phyloP scores from a whole-genome alignment of 1,139 yeast species.

The Debaryomycetaceae sp. region DNA sequence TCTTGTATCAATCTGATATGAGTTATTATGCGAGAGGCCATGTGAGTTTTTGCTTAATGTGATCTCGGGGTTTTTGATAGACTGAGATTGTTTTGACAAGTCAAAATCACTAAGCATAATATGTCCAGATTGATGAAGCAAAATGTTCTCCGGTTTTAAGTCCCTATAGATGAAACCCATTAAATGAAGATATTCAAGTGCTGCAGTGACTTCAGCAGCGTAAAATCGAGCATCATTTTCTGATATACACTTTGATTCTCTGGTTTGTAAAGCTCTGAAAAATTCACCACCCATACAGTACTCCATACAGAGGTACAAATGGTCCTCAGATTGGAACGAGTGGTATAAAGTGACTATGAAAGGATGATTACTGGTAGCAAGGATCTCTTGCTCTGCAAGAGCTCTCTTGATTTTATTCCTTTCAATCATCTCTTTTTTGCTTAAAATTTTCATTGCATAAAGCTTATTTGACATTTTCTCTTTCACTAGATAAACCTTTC shows the following conservation, averaged over 20 bases:
- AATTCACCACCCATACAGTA: slow-evolving; percentile 99
- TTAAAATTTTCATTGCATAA: slow-evolving; percentile 90
- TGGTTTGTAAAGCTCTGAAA: slow-evolving; percentile 90
- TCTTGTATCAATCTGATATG: slow-evolving; percentile 71
- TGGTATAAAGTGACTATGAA: slow-evolving; percentile 95
- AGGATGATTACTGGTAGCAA: slow-evolving; percentile 95
- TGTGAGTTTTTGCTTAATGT: slow-evolving; percentile 28
- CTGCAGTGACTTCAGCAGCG: slow-evolving; percentile 97
- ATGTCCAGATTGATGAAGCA: slow-evolving; percentile 93
- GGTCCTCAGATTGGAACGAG: slow-evolving; percentile 92
- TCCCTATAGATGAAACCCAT: slow-evolving; percentile 97
- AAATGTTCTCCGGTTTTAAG: slow-evolving; percentile 89
- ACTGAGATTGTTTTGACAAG: slow-evolving; percentile 82
- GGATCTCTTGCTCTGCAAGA: slow-evolving; percentile 91
- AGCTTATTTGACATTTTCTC: slow-evolving; percentile 72
- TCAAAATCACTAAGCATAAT: slow-evolving; percentile 98
- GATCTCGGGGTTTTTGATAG: slow-evolving; percentile 55
- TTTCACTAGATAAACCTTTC: slow-evolving; percentile 87
- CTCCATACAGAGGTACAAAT: slow-evolving; percentile 95
- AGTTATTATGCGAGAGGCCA: slow-evolving; percentile 15
- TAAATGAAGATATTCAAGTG: slow-evolving; percentile 87
- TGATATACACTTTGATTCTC: slow-evolving; percentile 78
- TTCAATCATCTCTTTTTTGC: slow-evolving; percentile 90
- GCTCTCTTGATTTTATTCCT: slow-evolving; percentile 93
- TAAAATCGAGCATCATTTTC: slow-evolving; percentile 92